These are phyloP conservation scores for Alnus rubra DNA, from an alignment of 306 rosid genomes.

Conservation along the genomic window DNA sequence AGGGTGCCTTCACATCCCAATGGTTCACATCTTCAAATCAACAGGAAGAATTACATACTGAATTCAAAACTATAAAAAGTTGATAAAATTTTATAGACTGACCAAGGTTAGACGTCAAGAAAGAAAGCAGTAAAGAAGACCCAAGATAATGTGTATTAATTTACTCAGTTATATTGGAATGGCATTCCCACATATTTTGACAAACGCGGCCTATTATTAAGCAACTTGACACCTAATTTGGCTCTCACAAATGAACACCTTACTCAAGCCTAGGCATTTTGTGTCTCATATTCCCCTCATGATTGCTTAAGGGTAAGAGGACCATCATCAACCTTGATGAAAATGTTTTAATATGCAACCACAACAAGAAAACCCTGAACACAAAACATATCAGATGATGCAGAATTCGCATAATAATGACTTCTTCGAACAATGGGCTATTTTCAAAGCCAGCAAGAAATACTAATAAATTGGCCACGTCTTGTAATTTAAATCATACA, in stretches of 20 bases:
- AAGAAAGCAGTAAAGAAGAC: neutral
- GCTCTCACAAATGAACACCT: neutral
- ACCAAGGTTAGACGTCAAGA: neutral
- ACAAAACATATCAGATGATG: neutral
- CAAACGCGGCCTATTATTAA: neutral
- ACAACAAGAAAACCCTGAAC: neutral
- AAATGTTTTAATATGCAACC: neutral
- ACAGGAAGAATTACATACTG: constrained; percentile 3
- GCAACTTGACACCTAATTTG: neutral
- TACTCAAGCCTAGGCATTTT: neutral
- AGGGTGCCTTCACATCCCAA: constrained; percentile 64
- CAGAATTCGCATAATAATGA: neutral
- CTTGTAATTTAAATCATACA: neutral
- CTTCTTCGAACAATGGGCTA: neutral
- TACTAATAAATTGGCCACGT: neutral
- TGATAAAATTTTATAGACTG: too few relatives aligned
- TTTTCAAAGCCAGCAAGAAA: neutral
- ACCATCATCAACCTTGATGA: neutral
- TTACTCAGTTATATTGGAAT: neutral
- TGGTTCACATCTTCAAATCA: constrained; percentile 79
- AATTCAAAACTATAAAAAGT: neutral
- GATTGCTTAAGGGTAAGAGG: neutral
- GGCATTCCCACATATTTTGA: neutral
- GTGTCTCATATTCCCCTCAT: neutral
- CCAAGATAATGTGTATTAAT: neutral